These are phyloP conservation scores for Agrocybe praecox DNA, from an alignment of 768 basidiomycete genomes.

Conservation along the genomic window DNA sequence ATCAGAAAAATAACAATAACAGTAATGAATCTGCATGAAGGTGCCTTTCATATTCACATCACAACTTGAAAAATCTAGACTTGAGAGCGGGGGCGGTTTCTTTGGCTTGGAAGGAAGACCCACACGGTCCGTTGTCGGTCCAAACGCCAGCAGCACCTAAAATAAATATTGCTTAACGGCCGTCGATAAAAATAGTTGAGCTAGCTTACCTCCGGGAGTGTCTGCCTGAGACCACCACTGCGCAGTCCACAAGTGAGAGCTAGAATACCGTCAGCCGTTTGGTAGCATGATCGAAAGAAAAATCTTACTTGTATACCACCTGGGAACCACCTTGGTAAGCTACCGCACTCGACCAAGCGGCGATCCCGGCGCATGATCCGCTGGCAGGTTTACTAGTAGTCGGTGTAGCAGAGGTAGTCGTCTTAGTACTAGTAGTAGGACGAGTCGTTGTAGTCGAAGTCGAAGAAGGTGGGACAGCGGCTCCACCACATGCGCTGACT, in stretches of 20 bases:
- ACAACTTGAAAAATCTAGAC: slow-evolving; percentile 12
- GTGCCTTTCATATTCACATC: not conserved
- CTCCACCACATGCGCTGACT: slow-evolving; percentile 59
- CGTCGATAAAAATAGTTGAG: not conserved
- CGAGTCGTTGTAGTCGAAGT: slow-evolving; percentile 13
- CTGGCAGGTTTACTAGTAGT: slow-evolving; percentile 30
- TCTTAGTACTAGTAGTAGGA: slow-evolving; percentile 20
- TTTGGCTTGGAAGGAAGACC: slow-evolving; percentile 21
- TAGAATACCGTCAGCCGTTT: slow-evolving; percentile 16
- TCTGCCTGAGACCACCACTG: slow-evolving; percentile 67
- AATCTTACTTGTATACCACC: slow-evolving; percentile 51
- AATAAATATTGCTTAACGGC: slow-evolving; percentile 2
- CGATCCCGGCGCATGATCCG: slow-evolving; percentile 48
- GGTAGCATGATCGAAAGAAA: slow-evolving; percentile 4
- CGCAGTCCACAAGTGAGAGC: slow-evolving; percentile 46
- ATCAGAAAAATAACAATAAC: slow-evolving; percentile 10
- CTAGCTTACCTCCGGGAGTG: slow-evolving; percentile 48
- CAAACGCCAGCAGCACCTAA: slow-evolving; percentile 55
- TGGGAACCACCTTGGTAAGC: slow-evolving; percentile 55
- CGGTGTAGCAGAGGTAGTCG: slow-evolving; percentile 19
- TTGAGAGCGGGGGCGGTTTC: slow-evolving; percentile 16
- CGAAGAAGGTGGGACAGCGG: slow-evolving; percentile 23
- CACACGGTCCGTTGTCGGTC: slow-evolving; percentile 59
- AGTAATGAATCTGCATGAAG: not conserved
- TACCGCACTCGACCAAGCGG: slow-evolving; percentile 50